Evolutionary conservation across 768 basidiomycete species (phyloP).

Genomic region (Neoboletus brunneissimus): DNA sequence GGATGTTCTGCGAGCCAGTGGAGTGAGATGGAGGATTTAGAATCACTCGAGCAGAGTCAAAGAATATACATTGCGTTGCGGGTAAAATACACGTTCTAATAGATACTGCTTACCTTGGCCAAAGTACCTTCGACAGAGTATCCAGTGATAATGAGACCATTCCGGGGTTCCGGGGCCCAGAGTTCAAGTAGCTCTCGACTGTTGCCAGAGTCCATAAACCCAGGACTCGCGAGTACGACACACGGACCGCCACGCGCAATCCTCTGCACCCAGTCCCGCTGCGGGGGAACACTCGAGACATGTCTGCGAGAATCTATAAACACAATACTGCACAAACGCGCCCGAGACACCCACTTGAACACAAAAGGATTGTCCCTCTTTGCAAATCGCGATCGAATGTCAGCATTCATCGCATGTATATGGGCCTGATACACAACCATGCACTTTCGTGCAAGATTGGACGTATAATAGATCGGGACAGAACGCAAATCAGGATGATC

Average conservation of each 20-base stretch:
- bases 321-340: neutral
- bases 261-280: slow-evolving; percentile 79
- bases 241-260: slow-evolving; percentile 92
- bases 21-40: slow-evolving; percentile 1
- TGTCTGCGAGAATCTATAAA: slow-evolving; percentile 43
- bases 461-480: slow-evolving; percentile 93
- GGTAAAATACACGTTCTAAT: slow-evolving; percentile 19
- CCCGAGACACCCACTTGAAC: slow-evolving; percentile 71
- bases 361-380: slow-evolving; percentile 96
- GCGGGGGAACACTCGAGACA: slow-evolving; percentile 73
- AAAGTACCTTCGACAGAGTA: slow-evolving; percentile 96
- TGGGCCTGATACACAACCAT: slow-evolving; percentile 98
- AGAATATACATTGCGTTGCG: slow-evolving; percentile 8
- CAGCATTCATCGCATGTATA: slow-evolving; percentile 94
- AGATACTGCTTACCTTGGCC: slow-evolving; percentile 78
- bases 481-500: slow-evolving; percentile 89
- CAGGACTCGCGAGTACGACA: slow-evolving; percentile 93
- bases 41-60: slow-evolving; percentile 4
- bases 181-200: slow-evolving; percentile 91
- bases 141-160: slow-evolving; percentile 91
- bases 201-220: slow-evolving; percentile 85
- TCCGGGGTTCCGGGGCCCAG: slow-evolving; percentile 93
- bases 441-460: slow-evolving; percentile 88
- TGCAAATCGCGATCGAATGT: slow-evolving; percentile 86
- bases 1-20: slow-evolving; percentile 65